Percentiles rank a stretch among this genome's conserved stretches.
These are phyloP conservation scores for Micromonas pusilla DNA, from an alignment of 139 green algal genomes.

Conservation along the genomic window DNA sequence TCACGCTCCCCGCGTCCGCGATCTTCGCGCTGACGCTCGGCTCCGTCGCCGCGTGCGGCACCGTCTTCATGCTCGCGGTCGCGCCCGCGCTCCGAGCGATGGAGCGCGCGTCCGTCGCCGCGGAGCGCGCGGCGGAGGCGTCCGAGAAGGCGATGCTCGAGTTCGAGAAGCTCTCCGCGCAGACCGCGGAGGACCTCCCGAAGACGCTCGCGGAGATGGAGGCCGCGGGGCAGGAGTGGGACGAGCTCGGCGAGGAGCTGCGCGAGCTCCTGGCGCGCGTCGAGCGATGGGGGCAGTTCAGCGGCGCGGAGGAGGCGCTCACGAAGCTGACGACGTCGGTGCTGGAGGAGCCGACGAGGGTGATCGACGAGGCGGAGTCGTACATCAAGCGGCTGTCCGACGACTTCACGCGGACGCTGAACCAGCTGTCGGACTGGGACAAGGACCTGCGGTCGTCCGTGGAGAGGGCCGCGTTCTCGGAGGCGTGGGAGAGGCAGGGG, in stretches of 20 bases:
- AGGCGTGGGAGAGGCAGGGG: no score
- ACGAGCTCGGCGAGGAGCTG: constrained; percentile 6
- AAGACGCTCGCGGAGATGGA: background rate
- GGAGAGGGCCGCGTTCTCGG: background rate
- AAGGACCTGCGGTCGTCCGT: background rate
- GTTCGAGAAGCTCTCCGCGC: background rate
- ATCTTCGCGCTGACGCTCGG: constrained; percentile 28
- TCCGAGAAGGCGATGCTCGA: background rate
- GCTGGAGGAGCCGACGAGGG: background rate
- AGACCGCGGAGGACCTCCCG: background rate
- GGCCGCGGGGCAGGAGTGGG: background rate
- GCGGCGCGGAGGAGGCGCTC: background rate
- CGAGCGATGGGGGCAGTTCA: constrained; percentile 2
- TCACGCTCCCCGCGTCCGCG: background rate
- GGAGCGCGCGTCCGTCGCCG: background rate
- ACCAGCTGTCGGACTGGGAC: background rate
- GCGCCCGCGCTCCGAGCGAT: background rate
- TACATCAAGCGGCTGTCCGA: background rate
- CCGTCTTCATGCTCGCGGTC: constrained; percentile 12
- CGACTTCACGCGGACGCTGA: background rate
- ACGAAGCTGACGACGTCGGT: background rate
- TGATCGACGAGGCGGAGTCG: background rate
- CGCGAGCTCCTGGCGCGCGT: background rate
- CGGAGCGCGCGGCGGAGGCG: background rate
- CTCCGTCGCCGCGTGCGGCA: constrained; percentile 48